Evolutionary conservation across 208 protist genomes (phyloP).

Genomic region (Leishmania turanica): DNA sequence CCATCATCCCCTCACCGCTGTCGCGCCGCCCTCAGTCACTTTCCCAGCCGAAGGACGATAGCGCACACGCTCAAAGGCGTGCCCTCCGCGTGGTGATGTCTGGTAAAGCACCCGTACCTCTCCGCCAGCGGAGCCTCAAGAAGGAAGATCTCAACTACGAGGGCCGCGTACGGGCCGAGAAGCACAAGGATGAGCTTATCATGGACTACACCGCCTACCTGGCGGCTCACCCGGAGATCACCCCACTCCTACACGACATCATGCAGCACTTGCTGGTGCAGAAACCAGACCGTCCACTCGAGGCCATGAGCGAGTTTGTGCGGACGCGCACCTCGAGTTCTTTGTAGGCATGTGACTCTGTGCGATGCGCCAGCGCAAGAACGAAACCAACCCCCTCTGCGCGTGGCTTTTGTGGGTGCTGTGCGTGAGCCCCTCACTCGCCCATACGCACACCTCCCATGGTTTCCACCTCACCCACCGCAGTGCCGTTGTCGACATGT

Average conservation of each 20-base stretch:
- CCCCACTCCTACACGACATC: slow-evolving; percentile 63
- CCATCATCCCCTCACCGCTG: background rate
- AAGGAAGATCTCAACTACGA: slow-evolving; percentile 82
- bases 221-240: slow-evolving; percentile 62
- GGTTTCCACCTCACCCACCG: background rate
- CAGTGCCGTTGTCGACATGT: background rate
- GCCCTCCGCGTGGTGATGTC: slow-evolving; percentile 10
- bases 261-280: slow-evolving; percentile 66
- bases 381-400: background rate
- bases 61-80: background rate
- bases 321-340: slow-evolving; percentile 29
- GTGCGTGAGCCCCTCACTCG: background rate
- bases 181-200: slow-evolving; percentile 49
- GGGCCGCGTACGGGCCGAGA: slow-evolving; percentile 62
- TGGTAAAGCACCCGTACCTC: background rate
- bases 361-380: background rate
- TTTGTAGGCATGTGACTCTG: background rate
- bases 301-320: slow-evolving; percentile 61
- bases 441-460: background rate
- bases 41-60: background rate
- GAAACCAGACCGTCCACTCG: slow-evolving; percentile 63
- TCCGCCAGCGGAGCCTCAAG: background rate
- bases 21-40: background rate
- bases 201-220: slow-evolving; percentile 54
- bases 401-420: too few species aligned